Conservation (phyloP, 176 grass and related monocot species). For the Ensete ventricosum region DNA sequence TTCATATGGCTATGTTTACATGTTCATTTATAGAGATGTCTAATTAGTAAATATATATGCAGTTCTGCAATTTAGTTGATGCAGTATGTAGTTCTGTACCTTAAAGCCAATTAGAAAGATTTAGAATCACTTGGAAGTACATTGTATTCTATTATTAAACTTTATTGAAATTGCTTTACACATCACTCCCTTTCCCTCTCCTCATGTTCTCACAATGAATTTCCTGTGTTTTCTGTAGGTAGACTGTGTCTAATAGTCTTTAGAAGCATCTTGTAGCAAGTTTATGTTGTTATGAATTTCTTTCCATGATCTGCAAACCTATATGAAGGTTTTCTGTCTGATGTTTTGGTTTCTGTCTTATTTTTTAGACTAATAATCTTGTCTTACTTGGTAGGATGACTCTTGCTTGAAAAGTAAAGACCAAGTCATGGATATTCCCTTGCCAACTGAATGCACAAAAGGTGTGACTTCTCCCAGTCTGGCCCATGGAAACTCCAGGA, state of each 20-base stretch:
- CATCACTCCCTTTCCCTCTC: too few species aligned
- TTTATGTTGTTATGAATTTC: not conserved
- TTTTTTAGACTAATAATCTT: not conserved
- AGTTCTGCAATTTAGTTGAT: too few species aligned
- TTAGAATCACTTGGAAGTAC: not conserved
- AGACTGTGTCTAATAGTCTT: too few species aligned
- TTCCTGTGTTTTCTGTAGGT: too few species aligned
- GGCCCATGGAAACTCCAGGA: not conserved
- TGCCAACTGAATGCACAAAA: not conserved
- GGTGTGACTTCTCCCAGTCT: not conserved
- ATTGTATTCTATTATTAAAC: not conserved
- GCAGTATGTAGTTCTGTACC: not conserved
- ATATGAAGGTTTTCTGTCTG: not conserved
- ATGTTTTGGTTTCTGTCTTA: too few species aligned
- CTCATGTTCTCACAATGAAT: too few species aligned
- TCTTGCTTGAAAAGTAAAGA: not conserved
- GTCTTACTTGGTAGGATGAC: not conserved
- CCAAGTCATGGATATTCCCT: not conserved
- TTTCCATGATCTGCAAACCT: not conserved
- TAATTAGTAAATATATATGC: too few species aligned
- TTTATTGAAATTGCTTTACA: not conserved
- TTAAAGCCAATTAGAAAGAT: not conserved
- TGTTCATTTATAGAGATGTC: too few species aligned
- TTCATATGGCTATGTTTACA: too few species aligned
- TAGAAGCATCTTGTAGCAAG: not conserved